Conservation (phyloP, 1,284 basidiomycete species). For the Flammula alnicola region DNA sequence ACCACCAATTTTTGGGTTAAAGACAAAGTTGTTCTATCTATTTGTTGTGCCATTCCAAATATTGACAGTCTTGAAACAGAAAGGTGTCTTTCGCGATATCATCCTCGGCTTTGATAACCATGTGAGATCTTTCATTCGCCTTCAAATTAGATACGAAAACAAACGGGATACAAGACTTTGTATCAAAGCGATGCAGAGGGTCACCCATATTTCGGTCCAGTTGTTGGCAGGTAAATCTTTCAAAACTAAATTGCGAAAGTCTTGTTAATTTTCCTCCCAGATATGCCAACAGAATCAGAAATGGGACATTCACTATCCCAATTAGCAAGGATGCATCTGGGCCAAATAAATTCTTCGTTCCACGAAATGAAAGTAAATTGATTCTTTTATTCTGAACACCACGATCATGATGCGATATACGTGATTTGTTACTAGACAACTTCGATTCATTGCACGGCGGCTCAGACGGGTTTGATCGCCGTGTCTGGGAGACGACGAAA, state of each 20-base stretch:
- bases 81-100: constrained; percentile 45
- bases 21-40: constrained; percentile 38
- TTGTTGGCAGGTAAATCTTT: constrained; percentile 42
- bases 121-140: constrained; percentile 22
- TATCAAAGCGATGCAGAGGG: constrained; percentile 40
- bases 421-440: constrained; percentile 28
- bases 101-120: constrained; percentile 45
- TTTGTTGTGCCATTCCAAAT: background rate
- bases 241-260: background rate
- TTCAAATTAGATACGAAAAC: background rate
- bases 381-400: background rate
- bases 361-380: constrained; percentile 45
- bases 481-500: constrained; percentile 40
- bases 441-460: constrained; percentile 47
- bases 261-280: constrained; percentile 17
- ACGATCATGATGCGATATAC: constrained; percentile 8
- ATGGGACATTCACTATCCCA: constrained; percentile 54
- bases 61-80: constrained; percentile 21
- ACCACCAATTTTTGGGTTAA: constrained; percentile 48
- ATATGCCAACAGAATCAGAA: constrained; percentile 50
- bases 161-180: constrained; percentile 31
- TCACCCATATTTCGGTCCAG: constrained; percentile 45
- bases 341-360: constrained; percentile 43
- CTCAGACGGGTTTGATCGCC: constrained; percentile 46
- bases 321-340: constrained; percentile 46